Conservation (phyloP, 106 monocot genomes). For the Dendrobium chrysotoxum region DNA sequence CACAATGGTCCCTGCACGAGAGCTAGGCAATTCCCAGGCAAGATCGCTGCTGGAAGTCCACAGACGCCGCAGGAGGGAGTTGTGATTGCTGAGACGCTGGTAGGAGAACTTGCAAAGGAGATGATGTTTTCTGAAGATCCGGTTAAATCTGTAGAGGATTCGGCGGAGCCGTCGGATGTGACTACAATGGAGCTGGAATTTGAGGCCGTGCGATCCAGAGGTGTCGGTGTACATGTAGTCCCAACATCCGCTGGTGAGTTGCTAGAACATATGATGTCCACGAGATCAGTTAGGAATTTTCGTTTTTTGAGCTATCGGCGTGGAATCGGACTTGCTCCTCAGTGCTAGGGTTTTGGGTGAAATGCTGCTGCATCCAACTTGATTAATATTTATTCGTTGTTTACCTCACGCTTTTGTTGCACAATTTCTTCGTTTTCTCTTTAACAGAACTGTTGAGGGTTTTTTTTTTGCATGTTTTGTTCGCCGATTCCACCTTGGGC, state of each 20-base stretch:
- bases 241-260: conserved; percentile 77
- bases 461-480: background rate
- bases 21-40: conserved; percentile 72
- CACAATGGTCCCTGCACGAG: conserved; percentile 73
- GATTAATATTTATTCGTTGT: background rate
- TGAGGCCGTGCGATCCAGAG: conserved; percentile 65
- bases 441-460: background rate
- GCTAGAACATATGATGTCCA: background rate
- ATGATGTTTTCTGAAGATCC: conserved; percentile 11
- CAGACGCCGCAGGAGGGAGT: conserved; percentile 11
- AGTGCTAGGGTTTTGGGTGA: background rate
- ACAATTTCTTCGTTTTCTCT: background rate
- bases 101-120: background rate
- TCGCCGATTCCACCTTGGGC: background rate
- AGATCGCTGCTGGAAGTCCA: conserved; percentile 24
- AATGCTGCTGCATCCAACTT: background rate
- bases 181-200: conserved; percentile 64
- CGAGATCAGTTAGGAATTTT: background rate
- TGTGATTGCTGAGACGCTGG: background rate
- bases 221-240: conserved; percentile 56
- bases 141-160: conserved; percentile 24
- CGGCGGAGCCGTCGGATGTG: conserved; percentile 20
- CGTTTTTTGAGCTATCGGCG: background rate
- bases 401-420: background rate
- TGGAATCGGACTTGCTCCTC: background rate